Evolutionary conservation across 768 basidiomycete genomes (phyloP), one percentile per base, ranked within the genome.

Genomic region (Botryobasidium botryosum): DNA sequence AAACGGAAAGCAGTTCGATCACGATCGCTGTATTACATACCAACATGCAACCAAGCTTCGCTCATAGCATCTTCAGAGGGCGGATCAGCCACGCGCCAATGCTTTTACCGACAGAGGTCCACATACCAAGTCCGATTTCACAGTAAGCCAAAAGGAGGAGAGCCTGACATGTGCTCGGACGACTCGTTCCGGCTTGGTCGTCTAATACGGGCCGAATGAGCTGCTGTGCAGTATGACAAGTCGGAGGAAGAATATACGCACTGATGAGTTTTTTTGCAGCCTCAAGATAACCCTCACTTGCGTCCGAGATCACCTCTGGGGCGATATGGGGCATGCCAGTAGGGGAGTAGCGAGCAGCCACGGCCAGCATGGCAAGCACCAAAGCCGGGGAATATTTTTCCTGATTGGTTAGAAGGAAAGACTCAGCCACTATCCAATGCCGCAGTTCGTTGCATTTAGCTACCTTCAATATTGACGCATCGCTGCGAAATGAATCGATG

Each of bases 31-130:
- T n/a, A n/a, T n/a, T n/a, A n/a, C n/a, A n/a, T n/a, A 8, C 86
- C 85, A 17, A 77, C 71, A 55, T 79, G 85, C 7, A 76, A 70
- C 87, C 86, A 91, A n/a, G n/a, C n/a, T n/a, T n/a, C n/a, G n/a
- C n/a, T n/a, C n/a, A n/a, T n/a, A n/a, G n/a, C n/a, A n/a, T n/a
- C n/a, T n/a, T n/a, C n/a, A n/a, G n/a, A n/a, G n/a, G n/a, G n/a
- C n/a, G n/a, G n/a, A n/a, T n/a, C n/a, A n/a, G n/a, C n/a, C n/a
- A n/a, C n/a, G n/a, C n/a, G n/a, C n/a, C n/a, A n/a, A n/a, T n/a
- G n/a, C n/a, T n/a, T n/a, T n/a, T n/a, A n/a, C 40, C 25, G 26
- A 82, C 78, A 59, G 79, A 74, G 6, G 79, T 78, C 85, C 88
- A 91, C 75, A 36, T 83, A 28, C 59, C 87, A 47, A 87, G 81